Base-by-base conservation (phyloP, 1,284 basidiomycete species). In the Fomitopsis palustris region DNA sequence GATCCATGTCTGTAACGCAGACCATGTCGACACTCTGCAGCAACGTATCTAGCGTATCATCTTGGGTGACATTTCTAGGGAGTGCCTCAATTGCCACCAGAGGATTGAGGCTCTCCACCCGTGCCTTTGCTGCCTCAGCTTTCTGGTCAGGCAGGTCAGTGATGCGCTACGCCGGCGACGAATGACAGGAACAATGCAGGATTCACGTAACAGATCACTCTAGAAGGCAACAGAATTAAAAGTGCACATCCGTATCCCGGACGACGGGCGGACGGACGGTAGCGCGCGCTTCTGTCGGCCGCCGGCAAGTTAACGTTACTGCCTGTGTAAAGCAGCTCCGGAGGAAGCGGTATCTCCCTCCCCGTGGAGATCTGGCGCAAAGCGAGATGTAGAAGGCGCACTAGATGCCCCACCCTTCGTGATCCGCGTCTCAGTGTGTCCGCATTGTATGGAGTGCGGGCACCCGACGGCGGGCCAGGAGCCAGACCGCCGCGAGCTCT, bases 101-200 rank as follows among this genome's bases (percentile, higher is more conserved):
- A 39, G 96, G 95, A 71, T 99, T 99, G 47, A 99, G 81, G 58
- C 87, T 88, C 70, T 92, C 87, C 58, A 99, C 90, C 67, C 93
- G 86, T 16, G 86, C 76, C 70, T 90, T 90, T 27, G 94, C 94
- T 43, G 87, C 92, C 62, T 90, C 84, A 27, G 94, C 90, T 69
- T 91, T 83, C 95, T 97, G 62, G 59, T 62, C 14, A 55, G 27
- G 14, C 56, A 35, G n/a, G 56, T 65, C 45, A 64, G 61, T 27
- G 61, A 65, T 74, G 57, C 63, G 16, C 71, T 74, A 73, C 62
- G 72, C 74, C 38, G 29, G 23, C 37, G n/a, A 41, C 31, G 31
- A n/a, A 52, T 19, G 3, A 33, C 19, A 52, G 19, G 33, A 35
- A 14, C 19, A 35, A 52, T 31, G 19, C 21, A 12, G 25, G 12